Evolutionary conservation across 129 eudicot genomes (phyloP).

Genomic region (Helianthus tuberosus): DNA sequence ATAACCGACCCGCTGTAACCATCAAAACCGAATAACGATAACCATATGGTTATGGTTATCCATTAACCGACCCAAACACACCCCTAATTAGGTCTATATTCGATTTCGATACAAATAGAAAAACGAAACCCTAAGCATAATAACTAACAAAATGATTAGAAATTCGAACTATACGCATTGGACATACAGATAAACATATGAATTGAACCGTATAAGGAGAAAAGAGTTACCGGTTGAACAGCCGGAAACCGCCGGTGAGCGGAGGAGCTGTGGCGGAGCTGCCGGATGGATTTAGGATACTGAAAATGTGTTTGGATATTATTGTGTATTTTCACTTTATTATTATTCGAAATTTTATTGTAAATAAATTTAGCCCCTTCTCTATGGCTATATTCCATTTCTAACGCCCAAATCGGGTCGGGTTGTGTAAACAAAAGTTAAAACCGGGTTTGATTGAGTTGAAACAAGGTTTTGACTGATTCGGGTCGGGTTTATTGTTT

Average conservation of each 20-base stretch:
- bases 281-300: slow-evolving; percentile 20
- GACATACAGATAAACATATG: not conserved
- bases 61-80: too few relatives aligned
- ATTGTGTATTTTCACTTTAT: slow-evolving; percentile 11
- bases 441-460: too few relatives aligned
- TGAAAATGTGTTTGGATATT: slow-evolving; percentile 15
- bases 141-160: not conserved
- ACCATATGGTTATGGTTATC: too few relatives aligned
- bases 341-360: not conserved
- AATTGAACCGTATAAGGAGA: not conserved
- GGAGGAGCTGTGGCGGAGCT: slow-evolving; percentile 19
- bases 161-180: slow-evolving; percentile 3
- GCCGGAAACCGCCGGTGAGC: slow-evolving; percentile 24
- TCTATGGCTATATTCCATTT: not conserved
- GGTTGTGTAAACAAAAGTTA: too few relatives aligned
- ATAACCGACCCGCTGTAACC: too few relatives aligned
- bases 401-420: too few relatives aligned
- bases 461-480: too few relatives aligned
- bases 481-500: too few relatives aligned
- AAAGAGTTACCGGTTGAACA: not conserved
- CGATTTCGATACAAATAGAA: too few relatives aligned
- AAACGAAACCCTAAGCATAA: slow-evolving; percentile 11
- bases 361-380: slow-evolving; percentile 11
- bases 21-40: too few relatives aligned
- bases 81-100: not conserved